Base-by-base conservation (phyloP, 768 basidiomycete genomes). In the Asterophora lycoperdoides region DNA sequence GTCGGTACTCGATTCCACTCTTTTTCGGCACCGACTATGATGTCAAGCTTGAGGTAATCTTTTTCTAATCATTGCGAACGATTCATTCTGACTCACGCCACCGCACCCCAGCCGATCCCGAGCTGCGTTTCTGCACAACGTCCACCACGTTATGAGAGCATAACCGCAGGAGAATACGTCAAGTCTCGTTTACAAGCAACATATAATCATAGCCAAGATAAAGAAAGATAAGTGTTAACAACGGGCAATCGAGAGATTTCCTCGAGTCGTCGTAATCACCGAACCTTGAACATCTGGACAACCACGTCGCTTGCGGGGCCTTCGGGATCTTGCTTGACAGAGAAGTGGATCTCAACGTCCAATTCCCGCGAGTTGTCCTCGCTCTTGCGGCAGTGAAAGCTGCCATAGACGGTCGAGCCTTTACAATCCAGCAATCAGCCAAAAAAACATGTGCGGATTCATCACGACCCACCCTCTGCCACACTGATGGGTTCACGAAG, bases 1-100 rank as follows among this genome's bases (percentile, higher is more conserved):
- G 73, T 15, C 77, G 93, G 19, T 93, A 89, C 64, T 91, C 89
- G 0, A 88, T 93, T 17, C 92, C 93, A 0, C 70, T 93, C 20
- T 95, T 96, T 70, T 93, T 93, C 54, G 92, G 93, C 2, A 86
- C 84, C 10, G 89, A 94, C 61, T 92, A 93, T 60, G 79, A 93
- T 53, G 88, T 93, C 4, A 71, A 68, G 46, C 73, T 95, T 1
- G 84, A 89, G 77, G 89, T 89, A 48, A 7, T 76, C 56, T 33
- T 40, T 36, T 34, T 3, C 11, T 30, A 5, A 11, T 41, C 34
- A 48, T 18, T 28, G 13, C 18, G 11, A 13, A 19, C 43, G 44
- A 39, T 30, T 45, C 30, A 10, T 8, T 39, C 17, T 29, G 41
- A 32, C 30, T 34, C 11, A 36, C 19, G n/a, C 7, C 8, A 13